phyloP scores from a whole-genome alignment of 805 yeast species.

The Candida vaughaniae region DNA sequence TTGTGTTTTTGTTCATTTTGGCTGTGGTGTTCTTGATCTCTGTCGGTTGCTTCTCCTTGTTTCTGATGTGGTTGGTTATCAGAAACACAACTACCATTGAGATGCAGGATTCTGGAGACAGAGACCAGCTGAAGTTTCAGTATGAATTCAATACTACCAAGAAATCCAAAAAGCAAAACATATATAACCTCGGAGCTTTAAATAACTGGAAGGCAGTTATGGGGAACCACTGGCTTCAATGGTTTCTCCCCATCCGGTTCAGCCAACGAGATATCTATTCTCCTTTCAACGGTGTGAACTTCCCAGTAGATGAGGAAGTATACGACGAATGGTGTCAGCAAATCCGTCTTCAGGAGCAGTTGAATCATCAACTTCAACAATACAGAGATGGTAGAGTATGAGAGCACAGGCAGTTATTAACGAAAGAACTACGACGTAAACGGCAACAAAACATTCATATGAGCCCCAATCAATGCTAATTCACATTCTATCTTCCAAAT shows the following conservation, averaged over 20 bases:
- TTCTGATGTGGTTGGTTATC: constrained; percentile 58
- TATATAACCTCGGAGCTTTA: constrained; percentile 69
- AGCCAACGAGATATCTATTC: constrained; percentile 19
- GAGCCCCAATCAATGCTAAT: too few relatives aligned
- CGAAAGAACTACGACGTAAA: too few relatives aligned
- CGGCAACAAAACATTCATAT: too few relatives aligned
- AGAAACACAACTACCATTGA: constrained; percentile 82
- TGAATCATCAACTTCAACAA: constrained; percentile 40
- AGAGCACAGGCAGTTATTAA: too few relatives aligned
- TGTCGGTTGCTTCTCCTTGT: constrained; percentile 48
- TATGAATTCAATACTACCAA: constrained; percentile 40
- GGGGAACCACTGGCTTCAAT: constrained; percentile 65
- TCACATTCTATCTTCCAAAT: too few relatives aligned
- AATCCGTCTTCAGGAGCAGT: constrained; percentile 44
- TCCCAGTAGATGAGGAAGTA: constrained; percentile 43
- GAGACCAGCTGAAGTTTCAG: constrained; percentile 17
- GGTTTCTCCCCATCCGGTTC: constrained; percentile 63
- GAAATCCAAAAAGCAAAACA: constrained; percentile 51
- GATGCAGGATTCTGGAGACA: constrained; percentile 47
- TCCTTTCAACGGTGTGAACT: constrained; percentile 49
- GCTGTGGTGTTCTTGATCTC: constrained; percentile 52
- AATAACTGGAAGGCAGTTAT: constrained; percentile 68
- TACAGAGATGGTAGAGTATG: constrained; percentile 15
- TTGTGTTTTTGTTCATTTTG: constrained; percentile 61
- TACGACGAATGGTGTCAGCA: constrained; percentile 41